Evolutionary conservation across 306 rosid species (phyloP), one percentile per base, ranked within the genome.

Genomic region (Vigna radiata): DNA sequence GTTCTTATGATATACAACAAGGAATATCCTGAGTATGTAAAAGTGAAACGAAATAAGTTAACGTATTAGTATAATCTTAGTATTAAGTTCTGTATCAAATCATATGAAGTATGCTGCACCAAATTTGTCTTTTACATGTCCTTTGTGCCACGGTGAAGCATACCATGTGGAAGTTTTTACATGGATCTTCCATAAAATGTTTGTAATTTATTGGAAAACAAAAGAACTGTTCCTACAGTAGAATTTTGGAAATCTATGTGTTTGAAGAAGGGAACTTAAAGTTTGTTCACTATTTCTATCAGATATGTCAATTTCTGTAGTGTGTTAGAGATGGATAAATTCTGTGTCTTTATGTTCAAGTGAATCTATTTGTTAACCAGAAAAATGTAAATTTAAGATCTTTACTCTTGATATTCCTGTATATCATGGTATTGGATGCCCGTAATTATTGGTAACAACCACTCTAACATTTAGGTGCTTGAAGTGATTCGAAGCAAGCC

Each of bases 401-500:
- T 8, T 50, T 61, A 17, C 56, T 84, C 31, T 65, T 77, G 33
- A 8, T 64, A 74, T 53, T 36, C 44, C 9, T 36, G 74, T 53
- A 6, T 68, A 33, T 19, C 36, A 25, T 79, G 73, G 76, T 37
- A 44, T 66, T 27, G 25, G 44, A 59, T 81, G 4, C 36, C 6
- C 44, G 12, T 52, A 49, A 60, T 76, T 19, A 52, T 27, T 52
- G 18, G 13, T 19, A 17, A 76, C 58, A 27, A 21, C 33, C 47
- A 23, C 68, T 80, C 56, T 81, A 14, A 77, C 78, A 79, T 65
- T 25, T 65, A 96, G 98, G 91, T 96, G 72, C 82, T 70, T 56
- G 91, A 89, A 80, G 85, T 92, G 85, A 87, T 91, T 80, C 82
- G 37, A 49, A 91, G 87, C 73, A 93, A 88, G 72, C 94, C 97